phyloP scores from a whole-genome alignment of 2,329 filamentous ascomycete genomes.

The Chalara sp. region DNA sequence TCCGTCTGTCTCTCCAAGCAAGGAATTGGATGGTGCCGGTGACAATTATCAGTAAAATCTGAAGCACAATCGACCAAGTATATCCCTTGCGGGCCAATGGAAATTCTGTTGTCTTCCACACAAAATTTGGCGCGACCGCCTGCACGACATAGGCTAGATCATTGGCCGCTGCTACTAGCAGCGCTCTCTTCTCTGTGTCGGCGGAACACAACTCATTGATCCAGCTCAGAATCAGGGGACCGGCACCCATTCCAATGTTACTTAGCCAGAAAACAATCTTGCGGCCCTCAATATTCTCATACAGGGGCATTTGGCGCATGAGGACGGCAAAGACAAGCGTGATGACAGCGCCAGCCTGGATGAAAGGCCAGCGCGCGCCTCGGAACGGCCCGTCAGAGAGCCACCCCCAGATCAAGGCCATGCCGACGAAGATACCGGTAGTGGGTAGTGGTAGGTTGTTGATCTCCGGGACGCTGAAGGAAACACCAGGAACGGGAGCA shows the following conservation, averaged over 20 bases:
- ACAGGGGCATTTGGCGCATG: neutral
- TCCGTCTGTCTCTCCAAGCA: too few species aligned
- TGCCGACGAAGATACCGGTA: conserved; percentile 29
- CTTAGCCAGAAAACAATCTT: neutral
- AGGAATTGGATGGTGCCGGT: too few species aligned
- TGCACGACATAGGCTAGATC: conserved; percentile 64
- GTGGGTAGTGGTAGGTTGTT: conserved; percentile 21
- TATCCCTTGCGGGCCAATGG: conserved; percentile 32
- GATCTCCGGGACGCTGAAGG: neutral
- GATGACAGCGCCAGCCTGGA: conserved; percentile 29
- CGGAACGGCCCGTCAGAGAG: conserved; percentile 29
- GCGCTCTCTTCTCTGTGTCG: conserved; percentile 58
- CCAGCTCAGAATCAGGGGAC: conserved; percentile 31
- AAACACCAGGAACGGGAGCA: neutral
- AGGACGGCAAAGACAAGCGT: conserved; percentile 14
- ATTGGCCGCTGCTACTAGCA: conserved; percentile 62
- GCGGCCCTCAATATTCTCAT: neutral
- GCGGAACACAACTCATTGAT: conserved; percentile 46
- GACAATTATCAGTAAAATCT: conserved; percentile 21
- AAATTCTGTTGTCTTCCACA: conserved; percentile 35
- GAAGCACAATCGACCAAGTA: conserved; percentile 29
- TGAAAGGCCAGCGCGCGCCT: conserved; percentile 32
- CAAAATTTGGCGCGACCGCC: conserved; percentile 37
- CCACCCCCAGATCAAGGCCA: conserved; percentile 31
- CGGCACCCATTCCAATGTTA: neutral